Evolutionary conservation across 2,329 filamentous ascomycete genomes (phyloP), one percentile per base, ranked within the genome.

Genomic region (Fusarium sublunatum): DNA sequence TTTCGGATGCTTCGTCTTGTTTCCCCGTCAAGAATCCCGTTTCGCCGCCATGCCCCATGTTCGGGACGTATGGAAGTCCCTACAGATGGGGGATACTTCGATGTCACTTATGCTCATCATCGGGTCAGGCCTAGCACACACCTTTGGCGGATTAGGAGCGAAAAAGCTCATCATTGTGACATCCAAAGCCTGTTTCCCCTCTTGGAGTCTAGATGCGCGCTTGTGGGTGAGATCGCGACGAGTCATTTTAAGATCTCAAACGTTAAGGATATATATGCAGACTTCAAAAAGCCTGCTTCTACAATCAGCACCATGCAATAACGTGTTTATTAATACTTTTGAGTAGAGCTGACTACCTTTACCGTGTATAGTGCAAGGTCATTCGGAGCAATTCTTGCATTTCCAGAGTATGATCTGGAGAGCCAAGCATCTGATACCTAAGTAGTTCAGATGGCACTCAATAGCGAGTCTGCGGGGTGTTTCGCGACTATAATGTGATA

Each of bases 21-120:
- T 61, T 58, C 64, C 68, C 55, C 62, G 61, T 58, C 53, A 59
- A 53, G 45, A 58, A 56, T 54, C 53, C 59, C 65, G 61, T 62
- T 56, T 64, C 52, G 50, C 52, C 61, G 53, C 53, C 53, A 50
- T 64, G 56, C 55, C 42, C 61, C 47, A 58, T 45, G 58, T 43
- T 62, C 35, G 42, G 46, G 51, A 57, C 41, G 55, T 53, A 39
- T 52, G 38, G 35, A 56, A 36, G 31, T 56, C 56, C 62, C 46
- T 64, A 56, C 42, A 51, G 38, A 55, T 56, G 39, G 46, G 46
- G 31, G 38, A 42, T 58, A 38, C 46, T 54, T 53, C 19, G 59
- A 25, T 42, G 49, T 25, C 47, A 53, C 60, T 41, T 54, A 40
- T 55, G 39, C 44, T 65, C 42, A 57, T 58, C 44, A 45, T 57